A percentile compares a stretch with the other conserved stretches of the same genome.
These are phyloP conservation scores for Ophiocordyceps australis DNA, from an alignment of 2,329 filamentous ascomycete genomes.

Conservation along the genomic window DNA sequence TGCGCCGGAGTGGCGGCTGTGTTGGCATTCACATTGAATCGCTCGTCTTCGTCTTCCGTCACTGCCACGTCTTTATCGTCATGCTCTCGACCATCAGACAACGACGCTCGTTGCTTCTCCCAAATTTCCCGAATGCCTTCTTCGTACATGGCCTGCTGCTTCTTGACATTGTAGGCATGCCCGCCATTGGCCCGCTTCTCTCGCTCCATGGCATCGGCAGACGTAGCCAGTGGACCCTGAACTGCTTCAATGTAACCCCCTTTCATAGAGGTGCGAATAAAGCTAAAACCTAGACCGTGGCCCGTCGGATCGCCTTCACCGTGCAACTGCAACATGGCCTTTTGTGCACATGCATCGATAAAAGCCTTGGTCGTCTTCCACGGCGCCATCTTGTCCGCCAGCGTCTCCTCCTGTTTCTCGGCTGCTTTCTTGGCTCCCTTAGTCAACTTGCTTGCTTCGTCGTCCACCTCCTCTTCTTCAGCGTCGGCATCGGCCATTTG, in stretches of 20 bases:
- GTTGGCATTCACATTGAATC: slow-evolving; percentile 45
- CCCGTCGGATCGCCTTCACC: slow-evolving; percentile 91
- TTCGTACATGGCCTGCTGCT: slow-evolving; percentile 83
- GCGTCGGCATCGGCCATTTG: slow-evolving; percentile 29
- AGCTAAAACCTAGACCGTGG: slow-evolving; percentile 85
- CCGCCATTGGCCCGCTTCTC: slow-evolving; percentile 80
- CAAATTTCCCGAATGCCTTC: slow-evolving; percentile 84
- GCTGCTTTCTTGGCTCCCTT: slow-evolving; percentile 22
- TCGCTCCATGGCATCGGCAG: slow-evolving; percentile 72
- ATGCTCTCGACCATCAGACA: slow-evolving; percentile 55
- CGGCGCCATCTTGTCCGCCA: slow-evolving; percentile 79
- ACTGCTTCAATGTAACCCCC: slow-evolving; percentile 81
- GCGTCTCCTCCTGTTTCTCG: slow-evolving; percentile 44
- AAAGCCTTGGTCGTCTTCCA: slow-evolving; percentile 98
- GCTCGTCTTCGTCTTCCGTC: slow-evolving; percentile 43
- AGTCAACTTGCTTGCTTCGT: slow-evolving; percentile 18
- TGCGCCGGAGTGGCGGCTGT: slow-evolving; percentile 48
- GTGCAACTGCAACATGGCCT: slow-evolving; percentile 91
- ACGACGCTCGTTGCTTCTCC: slow-evolving; percentile 66
- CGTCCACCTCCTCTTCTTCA: slow-evolving; percentile 35
- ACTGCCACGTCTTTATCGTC: slow-evolving; percentile 41
- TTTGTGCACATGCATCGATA: slow-evolving; percentile 78
- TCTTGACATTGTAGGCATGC: slow-evolving; percentile 93
- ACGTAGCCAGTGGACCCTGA: slow-evolving; percentile 43
- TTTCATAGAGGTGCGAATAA: slow-evolving; percentile 98